Conservation (phyloP, 345 rosid species). For the Acer campestre region DNA sequence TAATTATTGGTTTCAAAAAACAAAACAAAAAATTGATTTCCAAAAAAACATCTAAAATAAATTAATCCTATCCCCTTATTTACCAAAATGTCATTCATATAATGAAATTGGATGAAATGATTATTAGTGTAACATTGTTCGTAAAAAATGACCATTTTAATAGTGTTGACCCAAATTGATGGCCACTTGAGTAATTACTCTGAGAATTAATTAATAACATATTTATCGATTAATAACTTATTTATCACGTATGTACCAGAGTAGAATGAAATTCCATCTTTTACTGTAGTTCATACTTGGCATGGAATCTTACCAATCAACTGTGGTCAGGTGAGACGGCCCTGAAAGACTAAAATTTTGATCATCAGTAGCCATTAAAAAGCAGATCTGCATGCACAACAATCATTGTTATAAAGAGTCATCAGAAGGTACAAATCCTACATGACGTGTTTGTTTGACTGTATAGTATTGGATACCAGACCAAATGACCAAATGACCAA, state of each 20-base stretch:
- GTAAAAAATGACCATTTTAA: too few species aligned
- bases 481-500: too few species aligned
- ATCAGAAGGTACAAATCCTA: not conserved
- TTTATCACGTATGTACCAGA: not conserved
- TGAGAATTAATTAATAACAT: too few species aligned
- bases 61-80: too few species aligned
- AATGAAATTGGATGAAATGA: not conserved
- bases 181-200: too few species aligned
- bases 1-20: too few species aligned
- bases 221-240: too few species aligned
- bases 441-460: not conserved
- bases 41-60: too few species aligned
- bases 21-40: too few species aligned
- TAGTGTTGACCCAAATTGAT: too few species aligned
- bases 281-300: not conserved
- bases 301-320: slow-evolving; percentile 59
- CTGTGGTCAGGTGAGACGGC: slow-evolving; percentile 57
- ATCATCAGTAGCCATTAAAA: slow-evolving; percentile 56
- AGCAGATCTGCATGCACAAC: slow-evolving; percentile 20
- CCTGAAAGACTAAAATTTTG: slow-evolving; percentile 68
- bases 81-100: too few species aligned
- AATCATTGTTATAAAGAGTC: not conserved
- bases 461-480: too few species aligned
- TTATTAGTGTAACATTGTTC: not conserved
- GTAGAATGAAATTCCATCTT: not conserved